Conservation (phyloP, 2,329 filamentous ascomycete species). For the Fusarium nisikadoi region DNA sequence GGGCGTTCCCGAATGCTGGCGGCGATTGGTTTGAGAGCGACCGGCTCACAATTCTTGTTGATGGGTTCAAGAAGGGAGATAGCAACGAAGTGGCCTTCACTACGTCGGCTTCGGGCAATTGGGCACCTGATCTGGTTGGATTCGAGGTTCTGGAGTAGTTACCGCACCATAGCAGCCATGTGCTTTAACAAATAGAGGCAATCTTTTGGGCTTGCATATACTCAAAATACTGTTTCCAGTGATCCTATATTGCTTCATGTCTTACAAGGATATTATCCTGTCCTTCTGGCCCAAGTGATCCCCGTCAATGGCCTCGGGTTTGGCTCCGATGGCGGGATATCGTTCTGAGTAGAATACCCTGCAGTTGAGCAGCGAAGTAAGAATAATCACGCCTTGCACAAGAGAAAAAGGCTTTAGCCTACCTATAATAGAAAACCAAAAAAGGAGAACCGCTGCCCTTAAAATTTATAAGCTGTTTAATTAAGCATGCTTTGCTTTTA, state of each 20-base stretch:
- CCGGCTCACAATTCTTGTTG: slow-evolving; percentile 55
- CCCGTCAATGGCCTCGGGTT: neutral
- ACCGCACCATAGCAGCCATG: neutral
- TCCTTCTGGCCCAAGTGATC: neutral
- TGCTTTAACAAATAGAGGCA: rapidly evolving
- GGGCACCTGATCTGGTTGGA: slow-evolving; percentile 57
- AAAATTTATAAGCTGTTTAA: too few species aligned
- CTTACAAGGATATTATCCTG: too few species aligned
- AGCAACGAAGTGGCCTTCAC: slow-evolving; percentile 53
- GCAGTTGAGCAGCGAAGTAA: neutral
- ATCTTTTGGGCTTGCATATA: neutral
- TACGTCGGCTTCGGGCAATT: slow-evolving; percentile 38
- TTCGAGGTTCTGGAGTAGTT: slow-evolving; percentile 46
- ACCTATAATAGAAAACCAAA: rapidly evolving
- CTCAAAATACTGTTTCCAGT: too few species aligned
- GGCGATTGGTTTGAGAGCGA: slow-evolving; percentile 62
- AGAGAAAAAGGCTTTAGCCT: neutral
- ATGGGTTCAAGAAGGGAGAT: slow-evolving; percentile 56
- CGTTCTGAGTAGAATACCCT: neutral
- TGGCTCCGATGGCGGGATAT: neutral
- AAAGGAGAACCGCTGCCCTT: too few species aligned
- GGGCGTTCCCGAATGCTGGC: slow-evolving; percentile 62
- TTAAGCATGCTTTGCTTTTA: too few species aligned
- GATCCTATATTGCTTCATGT: neutral
- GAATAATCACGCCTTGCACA: neutral